phyloP scores from a whole-genome alignment of 441 rosid genomes.

The Pelargonium cotyledonis region DNA sequence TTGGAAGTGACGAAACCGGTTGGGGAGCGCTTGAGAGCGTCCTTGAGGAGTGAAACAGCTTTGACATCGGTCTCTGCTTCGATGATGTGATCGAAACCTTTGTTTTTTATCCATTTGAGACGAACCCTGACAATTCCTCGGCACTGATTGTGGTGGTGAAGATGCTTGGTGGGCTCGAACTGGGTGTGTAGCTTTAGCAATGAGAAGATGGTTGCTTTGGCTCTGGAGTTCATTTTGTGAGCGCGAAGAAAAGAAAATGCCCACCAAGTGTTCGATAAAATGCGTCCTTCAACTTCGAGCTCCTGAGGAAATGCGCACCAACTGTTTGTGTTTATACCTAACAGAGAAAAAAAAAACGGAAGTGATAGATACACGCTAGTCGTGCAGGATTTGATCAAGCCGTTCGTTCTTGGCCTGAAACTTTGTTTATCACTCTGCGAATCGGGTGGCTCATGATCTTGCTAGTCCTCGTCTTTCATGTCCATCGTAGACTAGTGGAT shows the following conservation, averaged over 20 bases:
- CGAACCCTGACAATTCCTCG: conserved; percentile 62
- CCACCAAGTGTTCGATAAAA: neutral
- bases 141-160: conserved; percentile 37
- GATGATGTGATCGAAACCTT: conserved; percentile 72
- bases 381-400: too few relatives aligned
- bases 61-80: conserved; percentile 84
- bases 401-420: too few relatives aligned
- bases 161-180: conserved; percentile 8
- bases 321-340: too few relatives aligned
- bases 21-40: conserved; percentile 81
- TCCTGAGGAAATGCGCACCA: neutral
- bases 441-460: too few relatives aligned
- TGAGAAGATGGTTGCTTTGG: neutral
- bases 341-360: too few relatives aligned
- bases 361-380: too few relatives aligned
- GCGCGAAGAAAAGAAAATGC: neutral
- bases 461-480: too few relatives aligned
- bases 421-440: too few relatives aligned
- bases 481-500: too few relatives aligned
- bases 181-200: neutral
- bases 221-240: neutral
- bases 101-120: conserved; percentile 90
- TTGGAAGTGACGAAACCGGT: conserved; percentile 84
- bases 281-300: neutral
- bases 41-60: conserved; percentile 84